These are phyloP conservation scores for Cyberlindnera subsufficiens DNA, from an alignment of 805 yeast species.

Conservation along the genomic window DNA sequence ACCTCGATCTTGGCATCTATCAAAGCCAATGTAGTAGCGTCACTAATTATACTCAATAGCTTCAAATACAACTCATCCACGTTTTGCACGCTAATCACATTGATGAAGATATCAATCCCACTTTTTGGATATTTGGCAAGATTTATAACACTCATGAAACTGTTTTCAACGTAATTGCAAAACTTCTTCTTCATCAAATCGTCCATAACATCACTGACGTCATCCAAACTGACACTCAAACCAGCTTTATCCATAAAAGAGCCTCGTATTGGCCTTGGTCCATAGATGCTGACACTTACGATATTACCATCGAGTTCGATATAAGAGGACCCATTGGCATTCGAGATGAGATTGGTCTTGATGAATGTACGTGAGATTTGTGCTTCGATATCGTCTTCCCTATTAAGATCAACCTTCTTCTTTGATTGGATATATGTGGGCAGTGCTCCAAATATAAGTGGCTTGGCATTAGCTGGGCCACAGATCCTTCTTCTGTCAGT, in stretches of 20 bases:
- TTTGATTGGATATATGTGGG: conserved; percentile 11
- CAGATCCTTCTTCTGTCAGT: conserved; percentile 78
- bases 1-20: conserved; percentile 83
- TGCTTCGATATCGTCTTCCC: conserved; percentile 25
- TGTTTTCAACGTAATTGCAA: conserved; percentile 33
- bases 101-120: conserved; percentile 71
- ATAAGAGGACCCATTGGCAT: conserved; percentile 80
- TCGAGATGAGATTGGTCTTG: conserved; percentile 58
- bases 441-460: conserved; percentile 34
- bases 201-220: conserved; percentile 24
- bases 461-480: conserved; percentile 69
- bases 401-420: conserved; percentile 7
- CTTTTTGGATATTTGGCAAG: conserved; percentile 84
- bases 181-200: conserved; percentile 38
- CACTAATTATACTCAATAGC: conserved; percentile 33
- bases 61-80: conserved; percentile 27
- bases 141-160: conserved; percentile 31
- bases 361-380: conserved; percentile 39
- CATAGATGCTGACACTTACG: conserved; percentile 66
- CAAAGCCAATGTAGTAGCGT: conserved; percentile 59
- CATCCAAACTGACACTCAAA: conserved; percentile 45
- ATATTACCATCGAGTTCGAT: conserved; percentile 49
- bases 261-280: conserved; percentile 83
- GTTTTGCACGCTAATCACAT: conserved; percentile 45
- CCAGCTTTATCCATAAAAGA: conserved; percentile 63